Evolutionary conservation across 305 asterid genomes (phyloP).

Genomic region (Fraxinus angustifolia): DNA sequence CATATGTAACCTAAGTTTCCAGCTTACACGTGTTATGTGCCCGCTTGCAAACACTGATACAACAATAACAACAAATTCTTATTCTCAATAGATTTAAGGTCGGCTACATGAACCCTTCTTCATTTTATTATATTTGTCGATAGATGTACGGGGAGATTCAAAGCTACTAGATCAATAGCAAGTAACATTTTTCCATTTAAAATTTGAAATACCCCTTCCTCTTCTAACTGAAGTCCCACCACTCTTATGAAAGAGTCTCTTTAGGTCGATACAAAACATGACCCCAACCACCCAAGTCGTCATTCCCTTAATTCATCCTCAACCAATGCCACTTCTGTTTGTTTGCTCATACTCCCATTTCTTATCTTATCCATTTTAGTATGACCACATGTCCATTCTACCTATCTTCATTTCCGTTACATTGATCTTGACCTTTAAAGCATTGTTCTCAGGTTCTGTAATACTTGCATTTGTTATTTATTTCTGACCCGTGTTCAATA

Average conservation of each 20-base stretch:
- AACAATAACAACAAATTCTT: background rate
- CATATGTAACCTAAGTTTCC: background rate
- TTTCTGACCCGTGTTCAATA: background rate
- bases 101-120: background rate
- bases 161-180: background rate
- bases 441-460: background rate
- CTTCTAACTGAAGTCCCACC: background rate
- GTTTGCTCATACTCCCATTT: background rate
- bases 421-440: background rate
- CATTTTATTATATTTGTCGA: background rate
- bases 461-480: background rate
- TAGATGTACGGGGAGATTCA: background rate
- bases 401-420: background rate
- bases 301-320: background rate
- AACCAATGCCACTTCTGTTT: background rate
- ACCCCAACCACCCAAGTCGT: background rate
- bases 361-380: background rate
- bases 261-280: background rate
- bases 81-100: background rate
- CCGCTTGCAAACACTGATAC: background rate
- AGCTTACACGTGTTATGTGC: background rate
- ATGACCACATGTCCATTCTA: background rate
- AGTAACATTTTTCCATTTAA: background rate
- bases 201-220: background rate
- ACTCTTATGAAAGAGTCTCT: background rate